A percentile compares a stretch with the other conserved stretches of the same genome.
Evolutionary conservation across 139 green algal genomes (phyloP).

Genomic region (Micractinium conductrix): DNA sequence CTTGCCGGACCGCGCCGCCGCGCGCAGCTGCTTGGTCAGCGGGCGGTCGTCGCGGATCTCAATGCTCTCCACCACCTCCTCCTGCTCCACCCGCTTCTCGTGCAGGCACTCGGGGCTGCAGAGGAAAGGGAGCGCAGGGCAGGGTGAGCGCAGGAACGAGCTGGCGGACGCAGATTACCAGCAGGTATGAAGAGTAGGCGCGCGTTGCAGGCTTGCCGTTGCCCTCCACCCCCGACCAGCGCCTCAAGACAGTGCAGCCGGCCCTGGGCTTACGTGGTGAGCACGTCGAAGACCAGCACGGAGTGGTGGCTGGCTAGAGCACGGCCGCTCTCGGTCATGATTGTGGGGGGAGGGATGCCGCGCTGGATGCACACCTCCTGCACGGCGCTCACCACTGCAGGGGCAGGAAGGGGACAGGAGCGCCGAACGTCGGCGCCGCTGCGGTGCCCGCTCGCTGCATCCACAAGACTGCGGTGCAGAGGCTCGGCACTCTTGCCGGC

Average conservation of each 20-base stretch:
- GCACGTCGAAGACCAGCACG: conserved; percentile 75
- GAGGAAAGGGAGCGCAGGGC: neutral
- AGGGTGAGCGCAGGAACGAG: neutral
- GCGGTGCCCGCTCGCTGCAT: no score
- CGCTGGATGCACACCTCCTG: conserved; percentile 67
- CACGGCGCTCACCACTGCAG: conserved; percentile 33
- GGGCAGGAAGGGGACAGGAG: neutral
- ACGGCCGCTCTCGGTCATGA: conserved; percentile 67
- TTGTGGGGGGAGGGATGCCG: conserved; percentile 51
- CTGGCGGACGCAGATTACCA: neutral
- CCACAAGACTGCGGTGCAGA: neutral
- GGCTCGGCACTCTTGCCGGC: neutral
- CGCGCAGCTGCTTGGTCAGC: conserved; percentile 45
- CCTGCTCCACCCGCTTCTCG: conserved; percentile 40
- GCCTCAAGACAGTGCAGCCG: no score
- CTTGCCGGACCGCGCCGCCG: conserved; percentile 33
- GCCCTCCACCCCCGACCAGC: no score
- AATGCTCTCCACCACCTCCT: conserved; percentile 40
- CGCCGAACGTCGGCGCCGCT: no score
- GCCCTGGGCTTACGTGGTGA: conserved; percentile 42
- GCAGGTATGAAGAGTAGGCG: no score
- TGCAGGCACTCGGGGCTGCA: conserved; percentile 34
- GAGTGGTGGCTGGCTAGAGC: conserved; percentile 69
- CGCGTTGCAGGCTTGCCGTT: neutral
- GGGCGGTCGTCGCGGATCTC: conserved; percentile 38